phyloP scores from a whole-genome alignment of 1,139 yeast species.

The Sugiyamaella castrensis region DNA sequence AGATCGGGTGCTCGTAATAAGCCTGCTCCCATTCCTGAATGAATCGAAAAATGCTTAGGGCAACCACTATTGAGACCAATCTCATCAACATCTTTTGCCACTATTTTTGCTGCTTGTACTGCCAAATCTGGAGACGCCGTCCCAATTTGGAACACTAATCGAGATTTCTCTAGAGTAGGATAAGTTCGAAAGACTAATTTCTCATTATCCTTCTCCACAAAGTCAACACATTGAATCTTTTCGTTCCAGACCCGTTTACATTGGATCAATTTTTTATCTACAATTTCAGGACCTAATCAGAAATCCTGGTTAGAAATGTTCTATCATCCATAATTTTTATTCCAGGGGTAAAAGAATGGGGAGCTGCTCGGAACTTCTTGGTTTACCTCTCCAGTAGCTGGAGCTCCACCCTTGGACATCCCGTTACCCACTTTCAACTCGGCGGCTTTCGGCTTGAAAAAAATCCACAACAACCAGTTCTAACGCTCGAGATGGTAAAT shows the following conservation, averaged over 20 bases:
- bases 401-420: no score
- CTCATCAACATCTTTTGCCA: slow-evolving; percentile 84
- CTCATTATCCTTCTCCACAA: slow-evolving; percentile 38
- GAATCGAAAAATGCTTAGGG: slow-evolving; percentile 65
- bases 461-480: no score
- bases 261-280: slow-evolving; percentile 75
- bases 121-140: slow-evolving; percentile 82
- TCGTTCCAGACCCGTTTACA: slow-evolving; percentile 65
- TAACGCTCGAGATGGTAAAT: no score
- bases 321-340: no score
- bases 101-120: slow-evolving; percentile 76
- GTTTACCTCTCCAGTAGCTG: no score
- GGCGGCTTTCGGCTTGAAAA: no score
- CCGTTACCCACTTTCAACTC: no score
- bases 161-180: slow-evolving; percentile 58
- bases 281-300: slow-evolving; percentile 67
- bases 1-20: slow-evolving; percentile 75
- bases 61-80: slow-evolving; percentile 95
- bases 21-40: slow-evolving; percentile 98
- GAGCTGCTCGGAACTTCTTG: no score
- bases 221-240: slow-evolving; percentile 37
- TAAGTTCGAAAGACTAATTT: slow-evolving; percentile 66
- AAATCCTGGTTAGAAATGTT: slow-evolving; percentile 6
- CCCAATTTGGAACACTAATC: slow-evolving; percentile 84
- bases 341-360: no score